Percentiles rank a stretch among this genome's conserved stretches.
Evolutionary conservation across 2,329 filamentous ascomycete genomes (phyloP).

Genomic region (Alternaria conjuncta): DNA sequence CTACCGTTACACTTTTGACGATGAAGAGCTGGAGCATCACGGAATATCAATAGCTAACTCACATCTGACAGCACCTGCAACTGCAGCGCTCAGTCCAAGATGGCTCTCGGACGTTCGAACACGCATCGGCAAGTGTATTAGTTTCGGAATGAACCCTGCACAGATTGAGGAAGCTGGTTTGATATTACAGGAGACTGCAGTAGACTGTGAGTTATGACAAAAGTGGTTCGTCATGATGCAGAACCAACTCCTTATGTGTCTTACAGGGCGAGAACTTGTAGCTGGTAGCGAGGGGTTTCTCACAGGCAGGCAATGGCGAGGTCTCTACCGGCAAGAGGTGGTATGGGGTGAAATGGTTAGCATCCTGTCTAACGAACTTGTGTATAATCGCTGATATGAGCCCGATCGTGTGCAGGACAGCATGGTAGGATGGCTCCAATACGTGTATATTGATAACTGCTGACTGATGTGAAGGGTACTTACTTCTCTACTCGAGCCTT

Average conservation of each 20-base stretch:
- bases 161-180: conserved; percentile 65
- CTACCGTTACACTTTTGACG: neutral
- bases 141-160: conserved; percentile 68
- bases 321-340: conserved; percentile 70
- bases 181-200: conserved; percentile 66
- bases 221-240: neutral
- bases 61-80: neutral
- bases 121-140: conserved; percentile 76
- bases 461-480: conserved; percentile 15
- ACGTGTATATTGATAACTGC: neutral
- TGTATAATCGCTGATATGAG: conserved; percentile 33
- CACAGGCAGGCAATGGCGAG: conserved; percentile 65
- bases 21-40: neutral
- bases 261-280: conserved; percentile 64
- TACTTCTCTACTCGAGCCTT: conserved; percentile 3
- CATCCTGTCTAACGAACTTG: neutral
- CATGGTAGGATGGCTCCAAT: conserved; percentile 58
- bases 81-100: conserved; percentile 51
- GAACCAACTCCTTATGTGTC: neutral
- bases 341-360: conserved; percentile 85
- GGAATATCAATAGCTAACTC: neutral
- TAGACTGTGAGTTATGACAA: conserved; percentile 59
- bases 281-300: conserved; percentile 79
- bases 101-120: conserved; percentile 74
- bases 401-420: conserved; percentile 51